Conservation (phyloP, 2,329 filamentous ascomycete genomes). For the Claviceps maximensis region DNA sequence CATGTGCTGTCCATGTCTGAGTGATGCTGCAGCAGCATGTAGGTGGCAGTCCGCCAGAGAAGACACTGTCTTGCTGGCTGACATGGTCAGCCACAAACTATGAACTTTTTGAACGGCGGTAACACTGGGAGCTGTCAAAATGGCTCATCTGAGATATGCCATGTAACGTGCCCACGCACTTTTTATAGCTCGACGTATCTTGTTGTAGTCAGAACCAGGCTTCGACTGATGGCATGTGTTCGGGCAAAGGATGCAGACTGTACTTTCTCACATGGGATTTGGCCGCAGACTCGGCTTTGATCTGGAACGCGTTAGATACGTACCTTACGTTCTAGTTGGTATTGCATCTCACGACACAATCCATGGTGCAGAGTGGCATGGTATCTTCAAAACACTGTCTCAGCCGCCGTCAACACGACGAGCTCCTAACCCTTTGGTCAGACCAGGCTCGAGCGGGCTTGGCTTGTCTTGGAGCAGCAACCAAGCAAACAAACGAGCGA, state of each 20-base stretch:
- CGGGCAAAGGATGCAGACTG: neutral
- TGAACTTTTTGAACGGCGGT: neutral
- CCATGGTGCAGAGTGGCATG: neutral
- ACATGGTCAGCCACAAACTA: no score
- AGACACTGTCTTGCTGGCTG: neutral
- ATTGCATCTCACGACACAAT: neutral
- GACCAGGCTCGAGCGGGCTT: slow-evolving; percentile 6
- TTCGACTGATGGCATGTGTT: neutral
- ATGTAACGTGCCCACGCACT: neutral
- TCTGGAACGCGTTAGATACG: no score
- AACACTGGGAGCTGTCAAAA: neutral
- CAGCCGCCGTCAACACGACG: slow-evolving; percentile 1
- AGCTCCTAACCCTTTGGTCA: slow-evolving; percentile 1
- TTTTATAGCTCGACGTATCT: neutral
- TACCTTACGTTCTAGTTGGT: neutral
- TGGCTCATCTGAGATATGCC: neutral
- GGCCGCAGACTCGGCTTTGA: neutral
- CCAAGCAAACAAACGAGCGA: neutral
- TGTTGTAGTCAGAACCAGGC: neutral
- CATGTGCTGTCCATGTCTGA: neutral
- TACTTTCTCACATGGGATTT: neutral
- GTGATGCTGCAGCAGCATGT: neutral
- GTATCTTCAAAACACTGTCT: slow-evolving; percentile 1
- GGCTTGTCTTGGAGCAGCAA: neutral
- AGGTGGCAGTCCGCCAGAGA: neutral